Conservation (phyloP, 2,329 filamentous ascomycete species). For the Aspergillus fijiensis region DNA sequence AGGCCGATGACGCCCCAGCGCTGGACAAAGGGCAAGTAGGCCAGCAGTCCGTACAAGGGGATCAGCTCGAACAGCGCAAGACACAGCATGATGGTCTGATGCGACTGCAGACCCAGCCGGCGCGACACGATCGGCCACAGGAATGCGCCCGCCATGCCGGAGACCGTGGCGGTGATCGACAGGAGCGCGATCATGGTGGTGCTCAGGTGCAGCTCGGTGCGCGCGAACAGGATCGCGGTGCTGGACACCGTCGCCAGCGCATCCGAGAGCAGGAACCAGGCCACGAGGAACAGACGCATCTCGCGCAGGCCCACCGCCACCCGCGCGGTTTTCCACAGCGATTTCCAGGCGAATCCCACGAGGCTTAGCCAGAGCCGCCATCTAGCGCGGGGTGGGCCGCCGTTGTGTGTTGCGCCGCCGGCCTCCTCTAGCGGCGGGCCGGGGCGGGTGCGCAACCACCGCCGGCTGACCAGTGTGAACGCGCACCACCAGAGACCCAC, state of each 20-base stretch:
- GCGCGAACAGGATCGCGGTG: conserved; percentile 88
- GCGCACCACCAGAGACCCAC: conserved; percentile 85
- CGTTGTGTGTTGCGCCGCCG: not conserved
- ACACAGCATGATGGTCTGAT: conserved; percentile 84
- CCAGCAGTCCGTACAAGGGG: conserved; percentile 79
- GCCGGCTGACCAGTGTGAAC: conserved; percentile 78
- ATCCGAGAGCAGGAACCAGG: conserved; percentile 90
- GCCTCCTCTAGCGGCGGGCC: conserved; percentile 63
- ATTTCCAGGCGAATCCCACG: conserved; percentile 76
- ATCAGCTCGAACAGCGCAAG: conserved; percentile 87
- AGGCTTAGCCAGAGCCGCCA: conserved; percentile 63
- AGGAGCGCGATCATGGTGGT: conserved; percentile 80
- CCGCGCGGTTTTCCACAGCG: conserved; percentile 71
- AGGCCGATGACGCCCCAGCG: conserved; percentile 73
- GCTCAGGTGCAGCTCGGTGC: conserved; percentile 81
- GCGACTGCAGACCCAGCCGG: conserved; percentile 65
- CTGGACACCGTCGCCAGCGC: conserved; percentile 87
- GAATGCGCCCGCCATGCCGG: conserved; percentile 79
- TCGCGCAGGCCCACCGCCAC: conserved; percentile 71
- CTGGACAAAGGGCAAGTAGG: conserved; percentile 75
- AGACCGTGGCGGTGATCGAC: conserved; percentile 79
- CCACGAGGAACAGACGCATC: conserved; percentile 75
- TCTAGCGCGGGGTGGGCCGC: conserved; percentile 15
- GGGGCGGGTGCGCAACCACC: conserved; percentile 79
- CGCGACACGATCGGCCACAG: conserved; percentile 76